Evolutionary conservation across 2,329 filamentous ascomycete species (phyloP), one percentile per base, ranked within the genome.

Genomic region (Scorias spongiosa): DNA sequence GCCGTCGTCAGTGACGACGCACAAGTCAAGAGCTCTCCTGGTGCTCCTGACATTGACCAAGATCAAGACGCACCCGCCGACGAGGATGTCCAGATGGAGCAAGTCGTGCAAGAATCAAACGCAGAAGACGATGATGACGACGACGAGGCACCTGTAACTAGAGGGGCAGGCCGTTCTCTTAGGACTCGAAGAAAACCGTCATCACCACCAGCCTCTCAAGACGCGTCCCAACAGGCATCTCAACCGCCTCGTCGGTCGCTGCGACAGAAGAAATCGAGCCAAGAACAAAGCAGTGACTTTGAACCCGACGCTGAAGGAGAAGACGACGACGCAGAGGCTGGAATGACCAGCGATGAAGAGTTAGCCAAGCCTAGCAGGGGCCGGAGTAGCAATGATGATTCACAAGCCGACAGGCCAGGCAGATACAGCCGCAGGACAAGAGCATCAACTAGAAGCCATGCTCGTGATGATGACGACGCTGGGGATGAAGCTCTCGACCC

Each of bases 221-320:
- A 65, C 59, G 49, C 60, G 20, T 26, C 20, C 20, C 46, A 42
- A 49, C 58, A 32, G 47, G 32, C 48, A 58, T 56, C 32, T 12
- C 32, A 36, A 15, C 32, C 3, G 15, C 44, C 63, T 56, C 54
- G 66, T 52, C 53, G 58, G 28, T 66, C 63, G 29, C 65, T 69
- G 42, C 58, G 59, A 45, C 64, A 52, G 14, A 50, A 64, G 32
- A 69, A 72, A 58, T 46, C 56, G 28, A 56, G 62, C 48, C 51
- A 61, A 42, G 70, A 76, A 41, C 74, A 77, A 42, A 76, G 72
- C 51, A 79, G 75, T 51, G 76, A 80, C 51, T 80, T 80, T 49
- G 75, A 79, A 52, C 76, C 76, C 5, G 70, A 69, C 29, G 67
- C 67, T 17, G 75, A 77, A 41, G 70, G 68, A 40, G 74, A 72